A percentile compares a stretch with the other conserved stretches of the same genome.
Evolutionary conservation across 225 moss, liverwort and hornwort genomes (phyloP).

Genomic region (Antitrichia curtipendula): DNA sequence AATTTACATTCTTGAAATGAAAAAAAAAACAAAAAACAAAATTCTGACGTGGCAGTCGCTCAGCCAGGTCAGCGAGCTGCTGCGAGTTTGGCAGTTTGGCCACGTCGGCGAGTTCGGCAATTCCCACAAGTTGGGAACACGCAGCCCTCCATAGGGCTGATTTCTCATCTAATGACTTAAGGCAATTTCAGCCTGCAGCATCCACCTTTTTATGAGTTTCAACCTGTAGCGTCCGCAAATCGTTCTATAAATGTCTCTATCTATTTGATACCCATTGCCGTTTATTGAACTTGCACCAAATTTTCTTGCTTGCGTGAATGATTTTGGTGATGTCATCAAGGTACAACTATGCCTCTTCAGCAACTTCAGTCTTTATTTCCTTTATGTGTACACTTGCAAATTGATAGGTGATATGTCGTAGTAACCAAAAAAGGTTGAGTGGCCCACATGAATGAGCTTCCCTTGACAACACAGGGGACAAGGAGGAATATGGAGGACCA

Average conservation of each 20-base stretch:
- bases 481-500: background rate
- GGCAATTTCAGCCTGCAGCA: conserved; percentile 17
- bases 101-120: too few relatives aligned
- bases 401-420: background rate
- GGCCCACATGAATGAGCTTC: background rate
- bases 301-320: background rate
- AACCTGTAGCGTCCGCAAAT: background rate
- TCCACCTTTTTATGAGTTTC: conserved; percentile 8
- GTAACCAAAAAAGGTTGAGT: background rate
- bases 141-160: too few relatives aligned
- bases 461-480: background rate
- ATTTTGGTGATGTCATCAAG: background rate
- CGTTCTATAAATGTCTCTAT: background rate
- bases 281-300: background rate
- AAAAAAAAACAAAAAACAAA: too few relatives aligned
- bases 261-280: background rate
- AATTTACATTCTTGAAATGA: too few relatives aligned
- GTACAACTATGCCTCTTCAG: background rate
- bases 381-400: background rate
- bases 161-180: too few relatives aligned
- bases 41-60: too few relatives aligned
- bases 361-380: background rate
- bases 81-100: too few relatives aligned
- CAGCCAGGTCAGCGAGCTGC: too few relatives aligned
- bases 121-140: too few relatives aligned